Evolutionary conservation across 768 basidiomycete species (phyloP).

Genomic region (Paxillus involutus): DNA sequence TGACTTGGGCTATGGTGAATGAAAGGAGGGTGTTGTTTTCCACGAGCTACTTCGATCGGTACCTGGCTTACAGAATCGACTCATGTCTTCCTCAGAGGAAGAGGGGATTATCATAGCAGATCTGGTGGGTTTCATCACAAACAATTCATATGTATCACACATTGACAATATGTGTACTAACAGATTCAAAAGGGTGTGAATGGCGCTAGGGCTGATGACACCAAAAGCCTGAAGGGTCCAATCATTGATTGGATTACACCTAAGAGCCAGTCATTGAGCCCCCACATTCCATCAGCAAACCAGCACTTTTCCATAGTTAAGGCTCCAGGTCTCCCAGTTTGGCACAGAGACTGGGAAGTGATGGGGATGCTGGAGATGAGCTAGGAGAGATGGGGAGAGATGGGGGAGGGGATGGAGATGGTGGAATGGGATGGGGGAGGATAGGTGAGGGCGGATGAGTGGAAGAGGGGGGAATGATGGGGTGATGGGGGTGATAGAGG

Average conservation of each 20-base stretch:
- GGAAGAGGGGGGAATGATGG: no score
- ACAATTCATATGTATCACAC: neutral
- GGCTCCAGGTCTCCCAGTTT: no score
- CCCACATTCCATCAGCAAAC: no score
- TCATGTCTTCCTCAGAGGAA: constrained; percentile 12
- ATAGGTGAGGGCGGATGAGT: no score
- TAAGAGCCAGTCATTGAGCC: constrained; percentile 8
- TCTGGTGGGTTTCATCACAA: constrained; percentile 7
- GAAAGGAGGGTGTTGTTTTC: constrained; percentile 34
- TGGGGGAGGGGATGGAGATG: no score
- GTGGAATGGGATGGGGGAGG: no score
- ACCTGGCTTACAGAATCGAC: constrained; percentile 12
- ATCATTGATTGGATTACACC: constrained; percentile 27
- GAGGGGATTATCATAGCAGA: constrained; percentile 15
- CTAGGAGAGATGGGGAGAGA: no score
- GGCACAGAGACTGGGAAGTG: no score
- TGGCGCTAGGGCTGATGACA: constrained; percentile 15
- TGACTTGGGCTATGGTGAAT: constrained; percentile 16
- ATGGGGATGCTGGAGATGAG: no score
- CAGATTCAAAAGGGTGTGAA: constrained; percentile 26
- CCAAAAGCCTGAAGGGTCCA: constrained; percentile 17
- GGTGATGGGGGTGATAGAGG: no score
- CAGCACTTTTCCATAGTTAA: no score
- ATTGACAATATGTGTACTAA: neutral
- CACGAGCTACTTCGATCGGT: constrained; percentile 8